Evolutionary conservation across 345 rosid genomes (phyloP).

Genomic region (Dovyalis caffra): DNA sequence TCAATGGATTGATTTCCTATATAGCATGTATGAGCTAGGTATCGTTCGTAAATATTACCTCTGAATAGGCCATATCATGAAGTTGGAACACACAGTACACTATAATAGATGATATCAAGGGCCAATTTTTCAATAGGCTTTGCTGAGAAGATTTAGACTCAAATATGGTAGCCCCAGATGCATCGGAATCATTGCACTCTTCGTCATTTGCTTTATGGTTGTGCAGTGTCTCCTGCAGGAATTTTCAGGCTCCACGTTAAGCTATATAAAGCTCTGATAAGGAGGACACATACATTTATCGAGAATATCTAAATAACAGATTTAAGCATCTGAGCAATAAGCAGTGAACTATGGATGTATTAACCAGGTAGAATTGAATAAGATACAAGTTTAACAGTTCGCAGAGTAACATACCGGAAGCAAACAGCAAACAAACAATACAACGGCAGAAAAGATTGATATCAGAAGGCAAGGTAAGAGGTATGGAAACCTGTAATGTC

Average conservation of each 20-base stretch:
- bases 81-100: conserved; percentile 49
- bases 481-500: conserved; percentile 67
- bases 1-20: background rate
- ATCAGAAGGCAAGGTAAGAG: conserved; percentile 69
- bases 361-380: background rate
- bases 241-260: background rate
- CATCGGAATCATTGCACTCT: conserved; percentile 18
- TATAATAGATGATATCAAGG: conserved; percentile 43
- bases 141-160: conserved; percentile 8
- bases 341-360: background rate
- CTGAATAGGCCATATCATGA: conserved; percentile 57
- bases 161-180: conserved; percentile 7
- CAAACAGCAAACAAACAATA: conserved; percentile 40
- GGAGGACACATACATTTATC: background rate
- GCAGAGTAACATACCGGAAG: conserved; percentile 55
- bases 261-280: background rate
- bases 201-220: conserved; percentile 23
- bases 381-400: background rate
- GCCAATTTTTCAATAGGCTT: conserved; percentile 48
- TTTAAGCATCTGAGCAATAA: background rate
- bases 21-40: background rate
- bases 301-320: background rate
- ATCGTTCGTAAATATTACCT: conserved; percentile 20
- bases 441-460: conserved; percentile 54
- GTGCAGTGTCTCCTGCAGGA: conserved; percentile 51